A percentile compares a stretch with the other conserved stretches of the same genome.
These are phyloP conservation scores for Purshia tridentata DNA, from an alignment of 306 rosid genomes.

Conservation along the genomic window DNA sequence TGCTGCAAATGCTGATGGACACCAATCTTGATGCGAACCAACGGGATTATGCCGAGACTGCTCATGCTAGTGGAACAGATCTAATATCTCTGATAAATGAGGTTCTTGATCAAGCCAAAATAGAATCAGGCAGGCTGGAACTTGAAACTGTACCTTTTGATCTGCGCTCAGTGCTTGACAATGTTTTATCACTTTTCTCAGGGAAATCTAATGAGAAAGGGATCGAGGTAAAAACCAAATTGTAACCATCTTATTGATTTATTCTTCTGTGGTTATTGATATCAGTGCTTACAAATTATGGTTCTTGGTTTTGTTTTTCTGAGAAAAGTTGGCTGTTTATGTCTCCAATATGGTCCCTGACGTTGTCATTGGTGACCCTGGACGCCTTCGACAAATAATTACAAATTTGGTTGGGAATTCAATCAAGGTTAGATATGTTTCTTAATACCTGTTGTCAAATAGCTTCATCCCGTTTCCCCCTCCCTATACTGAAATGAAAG, in stretches of 20 bases:
- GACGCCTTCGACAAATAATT: conserved; percentile 83
- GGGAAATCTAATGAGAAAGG: conserved; percentile 69
- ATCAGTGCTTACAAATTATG: conserved; percentile 21
- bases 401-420: conserved; percentile 90
- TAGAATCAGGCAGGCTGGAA: conserved; percentile 90
- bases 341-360: conserved; percentile 77
- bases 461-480: not conserved
- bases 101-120: conserved; percentile 97
- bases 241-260: conserved; percentile 15
- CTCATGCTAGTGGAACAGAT: conserved; percentile 79
- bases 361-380: conserved; percentile 82
- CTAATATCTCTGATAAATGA: conserved; percentile 83
- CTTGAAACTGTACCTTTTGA: conserved; percentile 85
- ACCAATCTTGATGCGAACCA: conserved; percentile 81
- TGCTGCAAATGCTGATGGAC: conserved; percentile 98
- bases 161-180: conserved; percentile 73
- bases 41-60: conserved; percentile 78
- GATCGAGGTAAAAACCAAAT: conserved; percentile 61
- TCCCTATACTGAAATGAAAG: not conserved
- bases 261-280: conserved; percentile 10
- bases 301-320: conserved; percentile 36
- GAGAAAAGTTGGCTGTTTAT: conserved; percentile 81
- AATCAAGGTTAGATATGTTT: conserved; percentile 61
- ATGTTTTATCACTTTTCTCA: conserved; percentile 66
- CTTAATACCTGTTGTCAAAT: not conserved